Evolutionary conservation across 2,329 filamentous ascomycete genomes (phyloP).

Genomic region (Colletotrichum musae): DNA sequence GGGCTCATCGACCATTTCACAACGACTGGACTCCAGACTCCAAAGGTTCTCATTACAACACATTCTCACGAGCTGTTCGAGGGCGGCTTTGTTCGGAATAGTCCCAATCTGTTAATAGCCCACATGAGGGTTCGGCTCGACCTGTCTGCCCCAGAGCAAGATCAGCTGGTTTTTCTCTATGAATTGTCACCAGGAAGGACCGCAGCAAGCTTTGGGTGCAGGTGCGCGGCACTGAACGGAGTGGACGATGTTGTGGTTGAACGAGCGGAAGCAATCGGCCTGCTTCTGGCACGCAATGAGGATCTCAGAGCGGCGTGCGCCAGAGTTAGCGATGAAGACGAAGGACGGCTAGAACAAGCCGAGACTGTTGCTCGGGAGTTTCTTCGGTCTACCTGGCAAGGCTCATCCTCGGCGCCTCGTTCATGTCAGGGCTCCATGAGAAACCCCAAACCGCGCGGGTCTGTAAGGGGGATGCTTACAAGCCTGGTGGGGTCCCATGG

Average conservation of each 20-base stretch:
- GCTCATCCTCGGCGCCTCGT: not conserved
- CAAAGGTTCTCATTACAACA: slow-evolving; percentile 73
- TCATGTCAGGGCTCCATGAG: not conserved
- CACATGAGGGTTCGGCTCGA: slow-evolving; percentile 82
- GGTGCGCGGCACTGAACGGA: slow-evolving; percentile 90
- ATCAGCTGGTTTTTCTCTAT: slow-evolving; percentile 83
- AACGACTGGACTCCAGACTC: slow-evolving; percentile 59
- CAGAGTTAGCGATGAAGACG: slow-evolving; percentile 74
- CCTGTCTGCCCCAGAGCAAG: slow-evolving; percentile 63
- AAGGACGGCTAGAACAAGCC: slow-evolving; percentile 76
- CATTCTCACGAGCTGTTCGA: slow-evolving; percentile 83
- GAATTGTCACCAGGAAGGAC: slow-evolving; percentile 77
- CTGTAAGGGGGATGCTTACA: too few relatives aligned
- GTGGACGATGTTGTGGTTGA: slow-evolving; percentile 80
- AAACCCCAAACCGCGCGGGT: too few relatives aligned
- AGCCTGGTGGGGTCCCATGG: too few relatives aligned
- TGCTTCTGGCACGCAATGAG: slow-evolving; percentile 78
- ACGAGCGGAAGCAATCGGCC: slow-evolving; percentile 81
- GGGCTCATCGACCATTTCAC: slow-evolving; percentile 72
- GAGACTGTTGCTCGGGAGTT: slow-evolving; percentile 73
- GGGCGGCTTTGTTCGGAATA: slow-evolving; percentile 66
- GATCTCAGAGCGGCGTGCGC: slow-evolving; percentile 83
- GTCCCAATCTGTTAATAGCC: slow-evolving; percentile 68
- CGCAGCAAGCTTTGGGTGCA: slow-evolving; percentile 85
- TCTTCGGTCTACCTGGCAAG: slow-evolving; percentile 49